Conservation (phyloP, 1,139 yeast genomes). For the Geotrichum fermentans region DNA sequence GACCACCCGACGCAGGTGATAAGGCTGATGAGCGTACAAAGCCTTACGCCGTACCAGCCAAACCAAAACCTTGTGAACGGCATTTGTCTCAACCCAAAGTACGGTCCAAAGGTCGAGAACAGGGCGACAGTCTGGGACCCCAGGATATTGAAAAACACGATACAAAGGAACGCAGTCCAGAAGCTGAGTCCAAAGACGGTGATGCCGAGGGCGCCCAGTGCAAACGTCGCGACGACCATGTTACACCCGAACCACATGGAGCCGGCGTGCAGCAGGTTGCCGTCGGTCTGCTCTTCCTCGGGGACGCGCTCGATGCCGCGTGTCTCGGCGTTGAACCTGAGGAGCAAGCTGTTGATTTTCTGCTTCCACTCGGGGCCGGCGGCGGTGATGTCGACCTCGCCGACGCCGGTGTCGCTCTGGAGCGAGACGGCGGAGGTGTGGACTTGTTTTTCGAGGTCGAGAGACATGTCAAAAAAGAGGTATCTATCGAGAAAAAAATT, state of each 20-base stretch:
- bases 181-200: slow-evolving; percentile 48
- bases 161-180: slow-evolving; percentile 59
- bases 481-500: too few species aligned
- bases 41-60: slow-evolving; percentile 70
- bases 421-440: neutral
- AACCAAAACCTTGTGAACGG: slow-evolving; percentile 69
- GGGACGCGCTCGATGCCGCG: slow-evolving; percentile 68
- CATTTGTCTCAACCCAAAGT: slow-evolving; percentile 85
- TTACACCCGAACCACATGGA: slow-evolving; percentile 94
- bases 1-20: slow-evolving; percentile 95
- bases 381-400: neutral
- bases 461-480: too few species aligned
- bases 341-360: too few species aligned
- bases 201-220: slow-evolving; percentile 77
- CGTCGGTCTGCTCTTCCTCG: slow-evolving; percentile 61
- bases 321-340: slow-evolving; percentile 44
- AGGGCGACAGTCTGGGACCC: slow-evolving; percentile 79
- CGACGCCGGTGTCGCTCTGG: neutral
- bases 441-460: slow-evolving; percentile 13
- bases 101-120: slow-evolving; percentile 78
- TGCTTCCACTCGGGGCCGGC: too few species aligned
- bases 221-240: slow-evolving; percentile 77
- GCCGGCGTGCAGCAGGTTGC: slow-evolving; percentile 62
- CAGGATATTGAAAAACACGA: slow-evolving; percentile 65
- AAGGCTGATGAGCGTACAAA: slow-evolving; percentile 72